Conservation (phyloP, 2,329 filamentous ascomycete species). For the Alternaria rosae region DNA sequence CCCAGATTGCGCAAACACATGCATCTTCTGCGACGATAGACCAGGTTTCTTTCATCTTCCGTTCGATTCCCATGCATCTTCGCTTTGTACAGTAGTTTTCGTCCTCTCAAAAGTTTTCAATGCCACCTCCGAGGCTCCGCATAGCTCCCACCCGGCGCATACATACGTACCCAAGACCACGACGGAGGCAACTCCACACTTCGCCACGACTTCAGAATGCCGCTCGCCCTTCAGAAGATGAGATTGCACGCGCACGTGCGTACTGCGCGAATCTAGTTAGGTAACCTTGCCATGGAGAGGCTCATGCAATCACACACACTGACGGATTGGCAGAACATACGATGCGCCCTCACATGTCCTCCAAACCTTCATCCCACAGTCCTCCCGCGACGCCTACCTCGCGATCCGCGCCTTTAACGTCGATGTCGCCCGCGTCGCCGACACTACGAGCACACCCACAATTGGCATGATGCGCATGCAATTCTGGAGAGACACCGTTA, state of each 20-base stretch:
- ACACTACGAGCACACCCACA: constrained; percentile 85
- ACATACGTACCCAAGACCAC: constrained; percentile 5
- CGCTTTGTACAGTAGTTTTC: neutral
- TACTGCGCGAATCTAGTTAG: constrained; percentile 67
- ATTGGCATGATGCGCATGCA: constrained; percentile 90
- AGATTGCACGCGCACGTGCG: constrained; percentile 61
- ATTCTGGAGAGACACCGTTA: constrained; percentile 90
- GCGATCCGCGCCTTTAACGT: constrained; percentile 92
- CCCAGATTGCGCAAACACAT: neutral
- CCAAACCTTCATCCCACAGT: constrained; percentile 79
- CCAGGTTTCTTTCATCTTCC: neutral
- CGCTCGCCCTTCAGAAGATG: constrained; percentile 49
- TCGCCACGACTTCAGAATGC: constrained; percentile 30
- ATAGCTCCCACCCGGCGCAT: constrained; percentile 29
- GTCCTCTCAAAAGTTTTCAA: constrained; percentile 27
- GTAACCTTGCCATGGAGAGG: constrained; percentile 41
- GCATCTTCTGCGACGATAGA: neutral
- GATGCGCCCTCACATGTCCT: constrained; percentile 90
- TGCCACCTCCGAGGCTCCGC: constrained; percentile 32
- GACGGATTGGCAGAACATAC: constrained; percentile 67
- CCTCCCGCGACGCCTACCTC: constrained; percentile 82
- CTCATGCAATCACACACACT: neutral
- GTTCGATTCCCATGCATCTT: constrained; percentile 14
- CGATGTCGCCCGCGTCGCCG: constrained; percentile 87
- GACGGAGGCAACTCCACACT: constrained; percentile 31